Evolutionary conservation across 2,329 filamentous ascomycete species (phyloP), one percentile per base, ranked within the genome.

Genomic region (Aaosphaeria arxii): DNA sequence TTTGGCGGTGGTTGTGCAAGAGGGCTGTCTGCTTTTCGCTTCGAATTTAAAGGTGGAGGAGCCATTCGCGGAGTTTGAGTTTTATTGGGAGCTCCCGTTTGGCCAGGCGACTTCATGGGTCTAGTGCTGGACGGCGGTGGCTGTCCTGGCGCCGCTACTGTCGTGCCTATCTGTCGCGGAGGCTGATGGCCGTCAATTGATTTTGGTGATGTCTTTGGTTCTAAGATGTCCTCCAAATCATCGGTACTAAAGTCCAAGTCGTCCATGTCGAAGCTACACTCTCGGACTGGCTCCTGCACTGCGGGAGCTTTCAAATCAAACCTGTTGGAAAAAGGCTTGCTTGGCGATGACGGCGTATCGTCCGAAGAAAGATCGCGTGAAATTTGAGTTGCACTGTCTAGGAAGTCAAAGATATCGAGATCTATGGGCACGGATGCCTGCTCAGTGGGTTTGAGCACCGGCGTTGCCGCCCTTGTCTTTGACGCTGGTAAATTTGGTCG

Each of bases 311-410:
- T 24, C 17, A 24, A 24, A 24, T 24, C 17, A 24, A 24, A 2
- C 17, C 17, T 24, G 17, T 24, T 24, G 17, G 17, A 24, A 24
- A 24, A 24, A 24, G 17, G 17, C 17, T 24, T 24, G 17, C 17
- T 24, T 24, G 17, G 17, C 17, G 17, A 24, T 3, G 17, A 24
- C 2, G 17, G 17, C 17, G 17, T 13, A 7, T 29, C 42, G 11
- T 64, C 64, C 11, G 48, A 50, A 3, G 59, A 61, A 6, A 77
- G 56, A 31, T 77, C 74, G 6, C 73, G 67, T 5, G 72, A 72
- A 33, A 77, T 72, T 49, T 77, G 74, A 0, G 74, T 74, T 33
- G 66, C 70, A 48, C 66, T 74, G n/a, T 71, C 74, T 2, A 77
- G 59, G n/a, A 75, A 73, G 38, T 72, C 66, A 44, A 64, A 67